Conservation (phyloP, 2,329 filamentous ascomycete species). For the Nothophaeocryptopus gaeumannii region DNA sequence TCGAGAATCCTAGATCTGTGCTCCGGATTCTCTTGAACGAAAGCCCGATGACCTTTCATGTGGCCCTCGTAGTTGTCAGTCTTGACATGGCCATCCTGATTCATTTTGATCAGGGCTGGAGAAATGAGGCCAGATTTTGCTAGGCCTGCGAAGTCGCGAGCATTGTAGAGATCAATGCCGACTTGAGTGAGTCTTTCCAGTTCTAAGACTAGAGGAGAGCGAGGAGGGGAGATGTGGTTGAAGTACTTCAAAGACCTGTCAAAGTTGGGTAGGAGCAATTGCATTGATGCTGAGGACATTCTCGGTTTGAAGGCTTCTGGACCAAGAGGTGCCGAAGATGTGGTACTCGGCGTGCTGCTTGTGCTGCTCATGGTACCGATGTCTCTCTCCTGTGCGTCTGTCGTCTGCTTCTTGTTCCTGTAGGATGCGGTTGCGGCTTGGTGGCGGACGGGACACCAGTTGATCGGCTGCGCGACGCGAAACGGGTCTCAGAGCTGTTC, state of each 20-base stretch:
- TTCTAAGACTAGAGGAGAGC: not conserved
- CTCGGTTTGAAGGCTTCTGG: conserved; percentile 1
- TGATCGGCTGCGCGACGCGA: too few relatives aligned
- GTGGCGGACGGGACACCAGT: too few relatives aligned
- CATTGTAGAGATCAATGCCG: conserved; percentile 8
- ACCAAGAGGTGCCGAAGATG: not conserved
- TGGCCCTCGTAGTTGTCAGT: conserved; percentile 1
- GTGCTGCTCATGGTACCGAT: not conserved
- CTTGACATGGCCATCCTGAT: conserved; percentile 5
- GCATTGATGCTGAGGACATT: not conserved
- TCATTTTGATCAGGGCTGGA: conserved; percentile 1
- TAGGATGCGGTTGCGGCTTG: too few relatives aligned
- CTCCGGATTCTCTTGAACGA: conserved; percentile 1
- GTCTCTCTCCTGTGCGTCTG: too few relatives aligned
- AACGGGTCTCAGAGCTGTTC: too few relatives aligned
- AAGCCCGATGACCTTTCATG: not conserved
- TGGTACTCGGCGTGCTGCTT: not conserved
- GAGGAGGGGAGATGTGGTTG: not conserved
- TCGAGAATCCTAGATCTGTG: not conserved
- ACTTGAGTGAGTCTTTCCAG: conserved; percentile 1
- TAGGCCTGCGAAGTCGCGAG: conserved; percentile 1
- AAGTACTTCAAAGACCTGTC: not conserved
- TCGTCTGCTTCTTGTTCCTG: too few relatives aligned
- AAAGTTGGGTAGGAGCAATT: conserved; percentile 2
- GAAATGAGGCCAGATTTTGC: conserved; percentile 7